These are phyloP conservation scores for Funneliformis mosseae DNA, from an alignment of 192 early-diverging fungal species.

Conservation along the genomic window DNA sequence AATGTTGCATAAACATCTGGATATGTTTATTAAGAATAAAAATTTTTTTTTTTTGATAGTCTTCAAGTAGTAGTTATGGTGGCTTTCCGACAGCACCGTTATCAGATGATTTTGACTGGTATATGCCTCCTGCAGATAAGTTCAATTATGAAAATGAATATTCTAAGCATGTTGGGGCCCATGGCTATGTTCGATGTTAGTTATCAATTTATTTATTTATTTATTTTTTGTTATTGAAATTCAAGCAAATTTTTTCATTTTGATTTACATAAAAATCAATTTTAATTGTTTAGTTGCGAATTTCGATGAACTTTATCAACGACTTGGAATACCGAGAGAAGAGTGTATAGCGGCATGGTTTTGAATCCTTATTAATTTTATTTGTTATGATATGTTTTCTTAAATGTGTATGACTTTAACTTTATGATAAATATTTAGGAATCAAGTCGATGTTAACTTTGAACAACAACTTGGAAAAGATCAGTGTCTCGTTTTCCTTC, in stretches of 20 bases:
- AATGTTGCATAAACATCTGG: too few species aligned
- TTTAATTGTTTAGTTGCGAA: slow-evolving; percentile 46
- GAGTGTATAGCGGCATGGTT: slow-evolving; percentile 60
- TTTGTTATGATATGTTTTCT: not conserved
- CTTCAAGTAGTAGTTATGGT: slow-evolving; percentile 17
- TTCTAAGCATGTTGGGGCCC: slow-evolving; percentile 51
- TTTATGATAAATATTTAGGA: slow-evolving; percentile 37
- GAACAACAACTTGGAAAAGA: slow-evolving; percentile 58
- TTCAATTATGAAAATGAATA: slow-evolving; percentile 61
- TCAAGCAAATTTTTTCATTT: too few species aligned
- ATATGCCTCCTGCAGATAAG: slow-evolving; percentile 60
- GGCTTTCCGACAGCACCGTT: slow-evolving; percentile 30
- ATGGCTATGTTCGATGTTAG: slow-evolving; percentile 60
- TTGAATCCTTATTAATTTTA: not conserved
- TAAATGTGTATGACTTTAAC: not conserved
- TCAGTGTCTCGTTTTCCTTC: slow-evolving; percentile 58
- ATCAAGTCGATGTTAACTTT: slow-evolving; percentile 57
- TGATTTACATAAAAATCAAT: not conserved
- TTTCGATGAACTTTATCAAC: slow-evolving; percentile 59
- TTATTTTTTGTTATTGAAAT: not conserved
- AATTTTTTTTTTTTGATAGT: not conserved
- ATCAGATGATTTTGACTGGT: slow-evolving; percentile 65
- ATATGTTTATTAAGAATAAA: not conserved
- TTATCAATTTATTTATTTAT: not conserved
- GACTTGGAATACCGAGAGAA: slow-evolving; percentile 53